Conservation (phyloP, 164 flowering plant species). For the Chloranthus sessilifolius region DNA sequence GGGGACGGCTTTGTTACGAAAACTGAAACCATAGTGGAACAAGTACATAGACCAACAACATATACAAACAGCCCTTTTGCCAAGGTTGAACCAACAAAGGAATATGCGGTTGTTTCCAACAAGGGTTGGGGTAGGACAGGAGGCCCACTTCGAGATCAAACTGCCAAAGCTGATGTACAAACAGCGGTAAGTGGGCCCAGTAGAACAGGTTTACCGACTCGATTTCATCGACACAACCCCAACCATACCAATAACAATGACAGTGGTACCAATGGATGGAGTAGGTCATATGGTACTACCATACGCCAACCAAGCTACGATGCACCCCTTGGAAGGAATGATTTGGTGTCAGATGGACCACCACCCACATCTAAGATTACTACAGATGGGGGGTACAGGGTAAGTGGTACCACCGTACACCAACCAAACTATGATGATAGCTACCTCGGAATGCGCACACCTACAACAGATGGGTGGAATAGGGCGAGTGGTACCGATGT, state of each 20-base stretch:
- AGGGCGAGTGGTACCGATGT: background rate
- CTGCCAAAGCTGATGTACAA: constrained; percentile 23
- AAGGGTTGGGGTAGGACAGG: constrained; percentile 15
- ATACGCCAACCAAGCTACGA: background rate
- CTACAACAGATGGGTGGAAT: background rate
- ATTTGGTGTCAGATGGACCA: no score
- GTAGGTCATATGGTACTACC: constrained; percentile 5
- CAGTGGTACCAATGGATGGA: constrained; percentile 5
- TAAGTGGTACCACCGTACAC: background rate
- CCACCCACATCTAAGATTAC: no score
- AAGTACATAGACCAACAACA: constrained; percentile 15
- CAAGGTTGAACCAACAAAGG: constrained; percentile 7
- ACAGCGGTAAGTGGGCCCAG: constrained; percentile 22
- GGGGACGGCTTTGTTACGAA: constrained; percentile 10
- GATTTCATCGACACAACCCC: constrained; percentile 21
- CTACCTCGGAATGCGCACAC: no score
- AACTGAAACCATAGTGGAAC: constrained; percentile 23
- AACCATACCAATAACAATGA: constrained; percentile 1
- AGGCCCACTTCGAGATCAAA: constrained; percentile 17
- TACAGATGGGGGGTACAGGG: background rate
- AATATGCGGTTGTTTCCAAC: constrained; percentile 6
- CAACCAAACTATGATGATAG: no score
- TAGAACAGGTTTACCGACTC: constrained; percentile 8
- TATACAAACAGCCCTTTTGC: constrained; percentile 9
- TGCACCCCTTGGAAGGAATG: no score